Evolutionary conservation across 805 yeast genomes (phyloP).

Genomic region (Starmerella sirachaensis): DNA sequence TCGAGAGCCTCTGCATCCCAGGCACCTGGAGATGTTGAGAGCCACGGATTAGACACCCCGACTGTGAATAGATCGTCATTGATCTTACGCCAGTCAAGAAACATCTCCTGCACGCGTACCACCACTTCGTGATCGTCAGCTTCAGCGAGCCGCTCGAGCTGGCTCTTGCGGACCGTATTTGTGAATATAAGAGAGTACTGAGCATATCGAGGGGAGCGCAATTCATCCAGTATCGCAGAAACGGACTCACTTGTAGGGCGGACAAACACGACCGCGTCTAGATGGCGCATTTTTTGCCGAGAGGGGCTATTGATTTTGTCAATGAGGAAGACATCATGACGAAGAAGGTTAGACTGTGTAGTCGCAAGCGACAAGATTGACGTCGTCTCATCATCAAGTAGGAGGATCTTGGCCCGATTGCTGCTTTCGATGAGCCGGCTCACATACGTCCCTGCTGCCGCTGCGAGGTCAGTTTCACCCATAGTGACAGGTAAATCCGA

Average conservation of each 20-base stretch:
- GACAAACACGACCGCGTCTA: constrained; percentile 68
- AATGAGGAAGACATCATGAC: constrained; percentile 72
- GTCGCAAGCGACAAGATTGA: constrained; percentile 77
- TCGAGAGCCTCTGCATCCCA: constrained; percentile 40
- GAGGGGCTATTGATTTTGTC: constrained; percentile 46
- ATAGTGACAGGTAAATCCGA: not conserved
- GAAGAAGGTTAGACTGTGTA: constrained; percentile 72
- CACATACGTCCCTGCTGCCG: constrained; percentile 31
- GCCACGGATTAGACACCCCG: constrained; percentile 22
- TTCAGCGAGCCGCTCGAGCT: constrained; percentile 79
- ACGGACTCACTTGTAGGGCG: constrained; percentile 61
- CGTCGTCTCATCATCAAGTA: constrained; percentile 71
- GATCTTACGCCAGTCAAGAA: constrained; percentile 68
- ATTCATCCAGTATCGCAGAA: constrained; percentile 48
- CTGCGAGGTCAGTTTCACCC: constrained; percentile 10
- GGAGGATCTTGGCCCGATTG: constrained; percentile 52
- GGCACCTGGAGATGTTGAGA: constrained; percentile 26
- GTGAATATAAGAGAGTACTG: constrained; percentile 68
- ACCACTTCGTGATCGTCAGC: constrained; percentile 79
- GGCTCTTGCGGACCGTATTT: constrained; percentile 60
- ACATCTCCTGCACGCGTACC: constrained; percentile 63
- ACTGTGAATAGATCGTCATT: constrained; percentile 54
- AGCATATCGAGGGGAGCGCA: constrained; percentile 66
- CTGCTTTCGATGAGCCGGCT: constrained; percentile 30
- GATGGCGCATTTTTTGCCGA: constrained; percentile 63